Conservation (phyloP, 306 rosid genomes). For the Quercus wislizeni region DNA sequence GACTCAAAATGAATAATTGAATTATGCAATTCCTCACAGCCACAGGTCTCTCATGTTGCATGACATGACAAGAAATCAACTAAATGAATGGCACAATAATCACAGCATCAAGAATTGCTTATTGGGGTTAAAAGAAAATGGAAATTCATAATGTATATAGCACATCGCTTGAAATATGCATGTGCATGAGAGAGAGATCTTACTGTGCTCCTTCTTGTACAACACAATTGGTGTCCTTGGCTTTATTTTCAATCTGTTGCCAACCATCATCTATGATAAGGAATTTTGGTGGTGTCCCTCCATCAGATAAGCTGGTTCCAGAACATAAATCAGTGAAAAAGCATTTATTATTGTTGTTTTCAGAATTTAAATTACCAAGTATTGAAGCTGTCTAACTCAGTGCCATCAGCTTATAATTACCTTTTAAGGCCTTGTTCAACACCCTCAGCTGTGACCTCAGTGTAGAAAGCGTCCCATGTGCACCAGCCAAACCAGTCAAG, state of each 20-base stretch:
- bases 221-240: slow-evolving; percentile 46
- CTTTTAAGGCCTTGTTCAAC: slow-evolving; percentile 85
- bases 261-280: slow-evolving; percentile 96
- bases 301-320: slow-evolving; percentile 60
- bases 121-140: not conserved
- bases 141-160: not conserved
- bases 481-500: slow-evolving; percentile 99
- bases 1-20: too few relatives aligned
- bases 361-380: not conserved
- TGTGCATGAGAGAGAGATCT: slow-evolving; percentile 17
- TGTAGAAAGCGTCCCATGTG: slow-evolving; percentile 99
- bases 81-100: not conserved
- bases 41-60: not conserved
- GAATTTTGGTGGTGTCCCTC: slow-evolving; percentile 88
- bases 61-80: not conserved
- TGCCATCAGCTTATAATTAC: slow-evolving; percentile 28
- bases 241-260: slow-evolving; percentile 88
- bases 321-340: slow-evolving; percentile 19
- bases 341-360: not conserved
- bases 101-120: not conserved
- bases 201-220: slow-evolving; percentile 99
- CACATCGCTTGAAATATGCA: not conserved
- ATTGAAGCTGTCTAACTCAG: not conserved
- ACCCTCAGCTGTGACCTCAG: slow-evolving; percentile 95
- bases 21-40: not conserved